phyloP scores from a whole-genome alignment of 257 asterid species.

The Gentiana macrophylla region DNA sequence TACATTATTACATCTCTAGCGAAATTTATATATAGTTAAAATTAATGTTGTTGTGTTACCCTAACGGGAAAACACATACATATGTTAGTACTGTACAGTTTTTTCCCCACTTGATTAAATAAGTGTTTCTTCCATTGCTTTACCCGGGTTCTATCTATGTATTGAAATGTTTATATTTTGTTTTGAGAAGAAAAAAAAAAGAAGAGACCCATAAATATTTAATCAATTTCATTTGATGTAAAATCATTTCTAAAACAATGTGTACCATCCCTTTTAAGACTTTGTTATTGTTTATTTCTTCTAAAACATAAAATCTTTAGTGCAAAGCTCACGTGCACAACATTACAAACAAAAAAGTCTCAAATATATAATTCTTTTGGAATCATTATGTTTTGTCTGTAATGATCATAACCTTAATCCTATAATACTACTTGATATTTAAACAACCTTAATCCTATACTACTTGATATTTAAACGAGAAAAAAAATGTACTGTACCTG shows the following conservation, averaged over 20 bases:
- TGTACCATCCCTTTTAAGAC: too few relatives aligned
- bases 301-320: conserved; percentile 6
- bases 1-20: background rate
- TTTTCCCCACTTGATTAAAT: conserved; percentile 8
- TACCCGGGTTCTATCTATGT: conserved; percentile 5
- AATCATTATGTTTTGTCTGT: conserved; percentile 30
- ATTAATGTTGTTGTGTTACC: conserved; percentile 12
- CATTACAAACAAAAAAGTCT: conserved; percentile 14
- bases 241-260: too few relatives aligned
- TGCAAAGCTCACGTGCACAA: conserved; percentile 34
- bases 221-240: too few relatives aligned
- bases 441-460: conserved; percentile 5
- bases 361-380: conserved; percentile 16
- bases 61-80: conserved; percentile 5
- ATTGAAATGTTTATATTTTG: too few relatives aligned
- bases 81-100: background rate
- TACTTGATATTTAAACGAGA: too few relatives aligned
- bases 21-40: conserved; percentile 5
- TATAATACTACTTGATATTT: conserved; percentile 16
- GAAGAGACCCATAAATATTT: too few relatives aligned
- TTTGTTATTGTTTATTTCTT: too few relatives aligned
- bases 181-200: too few relatives aligned
- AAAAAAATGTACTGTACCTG: too few relatives aligned
- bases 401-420: conserved; percentile 23
- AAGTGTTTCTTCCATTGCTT: conserved; percentile 8